These are phyloP conservation scores for Ilyonectria sp. DNA, from an alignment of 2,329 filamentous ascomycete species.

Conservation along the genomic window DNA sequence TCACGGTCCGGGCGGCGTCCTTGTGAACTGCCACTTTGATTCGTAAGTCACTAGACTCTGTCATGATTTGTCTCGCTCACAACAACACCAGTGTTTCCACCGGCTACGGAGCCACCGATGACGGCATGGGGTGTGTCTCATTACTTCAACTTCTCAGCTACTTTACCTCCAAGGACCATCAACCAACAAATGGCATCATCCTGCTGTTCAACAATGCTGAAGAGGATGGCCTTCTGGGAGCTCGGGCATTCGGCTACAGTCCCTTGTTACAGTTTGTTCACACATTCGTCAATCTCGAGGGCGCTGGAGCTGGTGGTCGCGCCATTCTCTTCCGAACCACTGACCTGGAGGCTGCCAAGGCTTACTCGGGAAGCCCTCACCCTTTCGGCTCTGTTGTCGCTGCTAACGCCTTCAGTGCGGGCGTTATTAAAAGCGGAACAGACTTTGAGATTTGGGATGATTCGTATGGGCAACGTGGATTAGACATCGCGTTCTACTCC, in stretches of 20 bases:
- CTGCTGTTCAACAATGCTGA: constrained; percentile 95
- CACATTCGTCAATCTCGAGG: constrained; percentile 95
- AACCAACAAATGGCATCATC: constrained; percentile 85
- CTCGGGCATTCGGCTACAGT: constrained; percentile 86
- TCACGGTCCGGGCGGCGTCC: constrained; percentile 79
- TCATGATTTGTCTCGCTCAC: constrained; percentile 32
- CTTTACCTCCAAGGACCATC: constrained; percentile 80
- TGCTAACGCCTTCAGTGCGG: constrained; percentile 86
- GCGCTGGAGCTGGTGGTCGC: constrained; percentile 90
- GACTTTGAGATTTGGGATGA: constrained; percentile 90
- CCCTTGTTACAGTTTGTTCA: constrained; percentile 85
- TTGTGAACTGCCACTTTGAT: constrained; percentile 97
- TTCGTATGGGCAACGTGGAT: constrained; percentile 84
- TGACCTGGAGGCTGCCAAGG: constrained; percentile 86
- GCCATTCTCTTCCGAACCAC: constrained; percentile 91
- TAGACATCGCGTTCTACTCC: constrained; percentile 93
- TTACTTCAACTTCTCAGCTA: constrained; percentile 89
- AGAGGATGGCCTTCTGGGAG: constrained; percentile 92
- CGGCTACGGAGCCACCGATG: constrained; percentile 93
- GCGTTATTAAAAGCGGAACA: constrained; percentile 86
- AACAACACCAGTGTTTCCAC: constrained; percentile 79
- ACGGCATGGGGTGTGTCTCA: constrained; percentile 91
- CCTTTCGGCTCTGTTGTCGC: constrained; percentile 89
- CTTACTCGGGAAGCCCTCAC: constrained; percentile 79
- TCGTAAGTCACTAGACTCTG: constrained; percentile 59